These are phyloP conservation scores for Ceratobasidium papillatum DNA, from an alignment of 1,284 basidiomycete species.

Conservation along the genomic window DNA sequence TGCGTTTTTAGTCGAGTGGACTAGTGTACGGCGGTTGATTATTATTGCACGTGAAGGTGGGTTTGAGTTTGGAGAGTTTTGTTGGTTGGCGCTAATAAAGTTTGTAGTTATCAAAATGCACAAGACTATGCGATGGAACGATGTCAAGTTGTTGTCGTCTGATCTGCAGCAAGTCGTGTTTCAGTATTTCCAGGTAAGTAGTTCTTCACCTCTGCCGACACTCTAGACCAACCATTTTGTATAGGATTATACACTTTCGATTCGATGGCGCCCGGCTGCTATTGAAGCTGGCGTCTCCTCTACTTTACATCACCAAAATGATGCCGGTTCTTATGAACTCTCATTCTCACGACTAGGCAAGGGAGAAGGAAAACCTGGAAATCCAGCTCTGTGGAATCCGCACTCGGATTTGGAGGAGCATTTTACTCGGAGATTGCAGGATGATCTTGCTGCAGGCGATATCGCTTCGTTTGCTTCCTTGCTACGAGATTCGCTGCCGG, in stretches of 20 bases:
- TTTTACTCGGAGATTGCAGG: conserved; percentile 67
- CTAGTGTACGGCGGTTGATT: conserved; percentile 88
- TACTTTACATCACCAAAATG: conserved; percentile 30
- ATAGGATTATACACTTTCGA: conserved; percentile 35
- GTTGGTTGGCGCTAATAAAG: conserved; percentile 13
- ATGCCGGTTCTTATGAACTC: conserved; percentile 19
- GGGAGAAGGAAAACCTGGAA: conserved; percentile 16
- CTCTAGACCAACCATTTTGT: not conserved
- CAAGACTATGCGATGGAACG: conserved; percentile 71
- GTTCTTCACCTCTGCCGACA: not conserved
- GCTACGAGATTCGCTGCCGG: conserved; percentile 75
- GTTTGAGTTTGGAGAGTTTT: conserved; percentile 42
- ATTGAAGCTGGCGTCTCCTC: not conserved
- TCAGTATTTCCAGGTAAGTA: conserved; percentile 60
- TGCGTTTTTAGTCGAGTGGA: conserved; percentile 91
- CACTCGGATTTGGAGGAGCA: conserved; percentile 78
- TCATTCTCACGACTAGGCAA: conserved; percentile 18
- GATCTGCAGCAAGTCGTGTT: conserved; percentile 91
- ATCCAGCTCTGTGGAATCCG: conserved; percentile 58
- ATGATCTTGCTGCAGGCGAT: conserved; percentile 53
- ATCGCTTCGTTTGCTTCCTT: conserved; percentile 50
- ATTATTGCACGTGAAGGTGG: conserved; percentile 87
- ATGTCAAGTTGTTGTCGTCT: conserved; percentile 82
- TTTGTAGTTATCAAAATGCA: conserved; percentile 81
- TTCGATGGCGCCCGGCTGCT: conserved; percentile 39